Conservation (phyloP, 352 stramenopile species). For the Phytophthora parvispora region DNA sequence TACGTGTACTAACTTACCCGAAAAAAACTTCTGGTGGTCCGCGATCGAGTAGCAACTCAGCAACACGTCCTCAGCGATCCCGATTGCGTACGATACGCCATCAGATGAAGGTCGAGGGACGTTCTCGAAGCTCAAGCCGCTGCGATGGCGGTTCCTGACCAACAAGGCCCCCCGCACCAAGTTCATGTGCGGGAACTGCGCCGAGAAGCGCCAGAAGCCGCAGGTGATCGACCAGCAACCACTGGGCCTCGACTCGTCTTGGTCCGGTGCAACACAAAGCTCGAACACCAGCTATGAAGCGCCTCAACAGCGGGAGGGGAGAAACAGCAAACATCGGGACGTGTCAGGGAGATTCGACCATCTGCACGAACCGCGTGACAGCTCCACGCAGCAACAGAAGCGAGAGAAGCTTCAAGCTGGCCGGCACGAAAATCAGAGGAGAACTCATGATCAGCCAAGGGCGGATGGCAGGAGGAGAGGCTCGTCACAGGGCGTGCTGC, state of each 20-base stretch:
- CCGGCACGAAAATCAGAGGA: conserved; percentile 1
- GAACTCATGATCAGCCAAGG: conserved; percentile 2
- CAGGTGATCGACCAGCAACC: conserved; percentile 2
- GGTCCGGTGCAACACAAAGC: background rate
- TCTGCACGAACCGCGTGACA: conserved; percentile 12
- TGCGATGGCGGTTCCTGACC: conserved; percentile 36
- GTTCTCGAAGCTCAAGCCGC: conserved; percentile 30
- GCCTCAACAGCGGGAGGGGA: conserved; percentile 2
- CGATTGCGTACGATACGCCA: conserved; percentile 14
- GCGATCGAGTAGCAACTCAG: conserved; percentile 22
- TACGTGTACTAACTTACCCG: conserved; percentile 14
- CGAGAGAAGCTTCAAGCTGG: conserved; percentile 20
- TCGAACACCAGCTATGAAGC: background rate
- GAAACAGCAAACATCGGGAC: background rate
- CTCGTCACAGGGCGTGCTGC: conserved; percentile 17
- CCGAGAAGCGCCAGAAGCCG: conserved; percentile 25
- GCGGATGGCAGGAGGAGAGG: conserved; percentile 16
- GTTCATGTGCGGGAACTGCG: conserved; percentile 32
- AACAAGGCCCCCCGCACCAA: conserved; percentile 29
- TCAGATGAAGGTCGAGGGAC: conserved; percentile 6
- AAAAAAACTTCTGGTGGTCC: background rate
- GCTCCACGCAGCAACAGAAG: conserved; percentile 5
- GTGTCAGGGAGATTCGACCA: conserved; percentile 17
- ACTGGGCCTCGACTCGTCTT: conserved; percentile 20
- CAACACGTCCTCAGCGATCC: conserved; percentile 23